Evolutionary conservation across 208 protist species (phyloP).

Genomic region (Leishmania guyanensis): DNA sequence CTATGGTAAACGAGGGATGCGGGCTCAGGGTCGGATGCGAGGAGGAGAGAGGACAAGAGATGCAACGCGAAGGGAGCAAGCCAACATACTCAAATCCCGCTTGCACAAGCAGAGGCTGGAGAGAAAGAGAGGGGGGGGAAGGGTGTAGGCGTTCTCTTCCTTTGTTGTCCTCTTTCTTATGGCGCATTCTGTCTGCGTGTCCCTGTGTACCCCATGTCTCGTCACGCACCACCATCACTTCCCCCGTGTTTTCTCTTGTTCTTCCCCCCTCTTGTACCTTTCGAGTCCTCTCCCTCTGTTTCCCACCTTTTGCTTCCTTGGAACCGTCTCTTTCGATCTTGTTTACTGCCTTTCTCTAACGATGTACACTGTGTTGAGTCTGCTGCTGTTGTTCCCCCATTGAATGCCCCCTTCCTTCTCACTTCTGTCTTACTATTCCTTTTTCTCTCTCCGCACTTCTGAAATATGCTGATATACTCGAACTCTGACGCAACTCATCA

Average conservation of each 20-base stretch:
- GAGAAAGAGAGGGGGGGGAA: neutral
- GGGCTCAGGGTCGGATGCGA: neutral
- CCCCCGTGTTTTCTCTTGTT: neutral
- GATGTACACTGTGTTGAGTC: neutral
- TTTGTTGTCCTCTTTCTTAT: neutral
- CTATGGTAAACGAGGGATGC: neutral
- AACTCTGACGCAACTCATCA: no score
- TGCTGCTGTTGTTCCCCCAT: neutral
- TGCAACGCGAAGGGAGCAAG: neutral
- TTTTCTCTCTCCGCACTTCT: neutral
- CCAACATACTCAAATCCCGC: neutral
- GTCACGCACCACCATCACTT: neutral
- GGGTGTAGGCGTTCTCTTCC: neutral
- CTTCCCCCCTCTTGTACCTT: constrained; percentile 10
- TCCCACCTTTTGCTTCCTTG: constrained; percentile 8
- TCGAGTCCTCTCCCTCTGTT: neutral
- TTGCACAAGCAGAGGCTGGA: neutral
- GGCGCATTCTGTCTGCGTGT: neutral
- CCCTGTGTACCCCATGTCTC: neutral
- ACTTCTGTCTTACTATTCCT: neutral
- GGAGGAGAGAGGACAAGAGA: neutral
- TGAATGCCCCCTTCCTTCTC: neutral
- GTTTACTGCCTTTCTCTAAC: neutral
- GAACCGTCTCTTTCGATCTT: neutral
- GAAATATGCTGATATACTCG: neutral